Percentiles rank a stretch among this genome's conserved stretches.
Evolutionary conservation across 352 stramenopile genomes (phyloP).

Genomic region (Phytopythium ostracodes): DNA sequence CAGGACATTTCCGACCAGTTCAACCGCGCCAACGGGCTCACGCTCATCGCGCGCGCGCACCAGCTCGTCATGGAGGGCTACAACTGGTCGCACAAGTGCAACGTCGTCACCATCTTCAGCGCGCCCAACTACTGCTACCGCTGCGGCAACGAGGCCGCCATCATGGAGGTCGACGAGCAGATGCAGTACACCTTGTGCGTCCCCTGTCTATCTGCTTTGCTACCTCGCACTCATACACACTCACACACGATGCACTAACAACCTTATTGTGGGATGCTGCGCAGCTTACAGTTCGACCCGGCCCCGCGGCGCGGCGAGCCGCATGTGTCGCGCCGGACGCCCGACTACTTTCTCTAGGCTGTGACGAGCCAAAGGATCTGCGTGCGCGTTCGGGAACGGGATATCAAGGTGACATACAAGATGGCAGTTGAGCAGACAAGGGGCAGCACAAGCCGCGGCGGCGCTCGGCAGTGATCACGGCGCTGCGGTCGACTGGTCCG

Average conservation of each 20-base stretch:
- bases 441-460: no score
- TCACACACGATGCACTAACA: no score
- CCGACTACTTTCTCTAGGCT: conserved; percentile 93
- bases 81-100: conserved; percentile 94
- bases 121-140: conserved; percentile 99
- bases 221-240: no score
- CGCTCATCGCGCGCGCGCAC: conserved; percentile 97
- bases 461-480: no score
- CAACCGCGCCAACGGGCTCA: conserved; percentile 95
- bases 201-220: no score
- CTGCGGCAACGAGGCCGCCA: conserved; percentile 97
- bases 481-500: neutral
- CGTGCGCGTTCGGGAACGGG: no score
- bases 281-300: conserved; percentile 93
- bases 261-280: neutral
- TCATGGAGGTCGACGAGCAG: conserved; percentile 96
- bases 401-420: neutral
- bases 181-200: conserved; percentile 95
- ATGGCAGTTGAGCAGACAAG: no score
- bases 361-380: neutral
- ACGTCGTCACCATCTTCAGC: conserved; percentile 98
- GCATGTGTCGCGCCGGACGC: conserved; percentile 90
- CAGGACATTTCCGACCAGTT: conserved; percentile 98
- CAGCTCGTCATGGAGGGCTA: conserved; percentile 90
- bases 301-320: conserved; percentile 91